Conservation (phyloP, 2,329 filamentous ascomycete species). For the Pleomassaria siparia region DNA sequence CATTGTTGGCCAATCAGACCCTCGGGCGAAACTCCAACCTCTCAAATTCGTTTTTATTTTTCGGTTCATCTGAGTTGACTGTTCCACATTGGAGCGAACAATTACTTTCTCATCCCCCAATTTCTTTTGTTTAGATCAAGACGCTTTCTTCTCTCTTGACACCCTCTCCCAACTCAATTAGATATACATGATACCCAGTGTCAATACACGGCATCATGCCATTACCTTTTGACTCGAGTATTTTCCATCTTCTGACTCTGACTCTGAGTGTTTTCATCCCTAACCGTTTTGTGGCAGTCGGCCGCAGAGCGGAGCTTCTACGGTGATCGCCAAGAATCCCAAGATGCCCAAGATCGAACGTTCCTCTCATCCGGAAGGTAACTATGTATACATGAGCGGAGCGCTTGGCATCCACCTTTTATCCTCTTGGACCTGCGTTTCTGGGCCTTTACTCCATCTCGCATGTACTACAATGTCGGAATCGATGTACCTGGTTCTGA, state of each 20-base stretch:
- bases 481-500: conserved; percentile 12
- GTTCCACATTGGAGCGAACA: too few species aligned
- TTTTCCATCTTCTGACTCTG: not conserved
- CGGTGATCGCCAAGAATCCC: conserved; percentile 17
- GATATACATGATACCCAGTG: not conserved
- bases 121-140: not conserved
- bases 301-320: not conserved
- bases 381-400: conserved; percentile 11
- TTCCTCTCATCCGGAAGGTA: conserved; percentile 34
- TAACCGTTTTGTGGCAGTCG: not conserved
- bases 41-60: too few species aligned
- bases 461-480: conserved; percentile 16
- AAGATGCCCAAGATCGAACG: too few species aligned
- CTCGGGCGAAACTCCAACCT: too few species aligned
- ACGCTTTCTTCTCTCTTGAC: not conserved
- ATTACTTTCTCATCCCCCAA: too few species aligned
- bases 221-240: not conserved
- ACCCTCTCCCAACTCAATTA: not conserved
- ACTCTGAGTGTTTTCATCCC: not conserved
- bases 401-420: conserved; percentile 28
- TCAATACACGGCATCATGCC: not conserved
- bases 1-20: too few species aligned
- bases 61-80: too few species aligned
- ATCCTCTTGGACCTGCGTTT: conserved; percentile 37
- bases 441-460: conserved; percentile 19